These are phyloP conservation scores for Alternaria ethzedia DNA, from an alignment of 2,329 filamentous ascomycete genomes.

Conservation along the genomic window DNA sequence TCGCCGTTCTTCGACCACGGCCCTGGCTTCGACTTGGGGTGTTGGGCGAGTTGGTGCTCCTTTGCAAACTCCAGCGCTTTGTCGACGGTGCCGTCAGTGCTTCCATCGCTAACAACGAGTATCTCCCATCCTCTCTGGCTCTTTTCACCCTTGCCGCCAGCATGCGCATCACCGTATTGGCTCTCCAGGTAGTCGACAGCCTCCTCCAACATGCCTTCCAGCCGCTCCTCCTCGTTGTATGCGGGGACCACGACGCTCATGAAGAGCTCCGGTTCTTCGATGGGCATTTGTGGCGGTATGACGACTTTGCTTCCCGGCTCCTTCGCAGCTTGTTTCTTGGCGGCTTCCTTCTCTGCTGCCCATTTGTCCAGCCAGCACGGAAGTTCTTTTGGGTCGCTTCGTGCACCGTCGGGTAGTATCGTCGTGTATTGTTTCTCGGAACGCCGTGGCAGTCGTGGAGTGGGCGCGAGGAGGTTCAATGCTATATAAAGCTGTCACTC, in stretches of 20 bases:
- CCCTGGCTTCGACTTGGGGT: conserved; percentile 49
- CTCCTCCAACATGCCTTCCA: conserved; percentile 86
- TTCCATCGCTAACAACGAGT: conserved; percentile 88
- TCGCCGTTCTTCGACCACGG: conserved; percentile 58
- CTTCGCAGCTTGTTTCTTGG: conserved; percentile 38
- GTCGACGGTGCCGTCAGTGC: conserved; percentile 78
- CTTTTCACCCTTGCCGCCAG: conserved; percentile 70
- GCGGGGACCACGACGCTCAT: conserved; percentile 93
- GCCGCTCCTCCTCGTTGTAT: conserved; percentile 88
- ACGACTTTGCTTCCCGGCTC: conserved; percentile 29
- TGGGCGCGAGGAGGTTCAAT: conserved; percentile 78
- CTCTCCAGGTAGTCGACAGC: conserved; percentile 84
- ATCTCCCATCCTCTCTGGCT: conserved; percentile 84
- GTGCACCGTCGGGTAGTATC: conserved; percentile 68
- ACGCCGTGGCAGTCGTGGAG: conserved; percentile 73
- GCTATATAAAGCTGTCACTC: conserved; percentile 65
- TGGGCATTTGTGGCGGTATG: conserved; percentile 55
- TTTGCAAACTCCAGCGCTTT: conserved; percentile 82
- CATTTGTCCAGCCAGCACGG: conserved; percentile 89
- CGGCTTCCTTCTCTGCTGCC: conserved; percentile 63
- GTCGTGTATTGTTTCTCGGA: conserved; percentile 89
- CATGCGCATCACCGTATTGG: conserved; percentile 67
- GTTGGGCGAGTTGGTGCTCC: conserved; percentile 63
- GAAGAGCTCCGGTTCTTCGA: conserved; percentile 79
- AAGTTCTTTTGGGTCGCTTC: conserved; percentile 63